Conservation (phyloP, 1,284 basidiomycete species). For the Cutaneotrichosporon cavernicola region DNA sequence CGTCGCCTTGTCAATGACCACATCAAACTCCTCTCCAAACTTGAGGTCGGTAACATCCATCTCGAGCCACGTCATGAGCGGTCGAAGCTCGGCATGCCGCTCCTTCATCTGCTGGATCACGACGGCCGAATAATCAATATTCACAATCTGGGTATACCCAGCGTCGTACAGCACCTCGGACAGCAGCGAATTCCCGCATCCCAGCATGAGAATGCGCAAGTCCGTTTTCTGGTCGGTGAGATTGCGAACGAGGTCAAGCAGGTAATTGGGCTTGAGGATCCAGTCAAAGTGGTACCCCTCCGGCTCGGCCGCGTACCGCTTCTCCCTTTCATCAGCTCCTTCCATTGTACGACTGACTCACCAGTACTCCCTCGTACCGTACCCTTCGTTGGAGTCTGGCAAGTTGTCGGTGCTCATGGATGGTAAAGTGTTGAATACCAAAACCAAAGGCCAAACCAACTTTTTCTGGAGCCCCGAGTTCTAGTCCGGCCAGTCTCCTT, state of each 20-base stretch:
- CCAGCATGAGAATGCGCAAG: constrained; percentile 76
- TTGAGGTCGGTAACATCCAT: constrained; percentile 79
- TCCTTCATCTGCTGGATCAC: constrained; percentile 77
- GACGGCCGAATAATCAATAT: constrained; percentile 80
- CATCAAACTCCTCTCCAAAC: constrained; percentile 72
- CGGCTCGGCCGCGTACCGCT: constrained; percentile 66
- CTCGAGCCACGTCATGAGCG: constrained; percentile 80
- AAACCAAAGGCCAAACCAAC: neutral
- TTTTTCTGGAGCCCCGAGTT: neutral
- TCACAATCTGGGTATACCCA: constrained; percentile 79
- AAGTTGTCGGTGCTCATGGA: constrained; percentile 48
- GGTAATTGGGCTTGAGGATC: constrained; percentile 51
- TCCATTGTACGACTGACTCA: constrained; percentile 43
- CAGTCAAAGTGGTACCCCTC: constrained; percentile 70
- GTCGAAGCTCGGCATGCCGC: constrained; percentile 60
- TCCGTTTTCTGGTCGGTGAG: constrained; percentile 52
- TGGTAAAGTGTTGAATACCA: neutral
- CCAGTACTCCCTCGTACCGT: constrained; percentile 74
- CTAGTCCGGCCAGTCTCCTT: neutral
- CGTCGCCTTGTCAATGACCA: constrained; percentile 89
- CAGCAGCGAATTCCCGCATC: constrained; percentile 83
- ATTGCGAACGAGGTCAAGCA: constrained; percentile 46
- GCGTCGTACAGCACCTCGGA: constrained; percentile 74
- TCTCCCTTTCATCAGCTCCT: constrained; percentile 55
- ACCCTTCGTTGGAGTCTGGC: constrained; percentile 69